A percentile compares a stretch with the other conserved stretches of the same genome.
Evolutionary conservation across 768 basidiomycete species (phyloP).

Genomic region (Tulasnella calospora): DNA sequence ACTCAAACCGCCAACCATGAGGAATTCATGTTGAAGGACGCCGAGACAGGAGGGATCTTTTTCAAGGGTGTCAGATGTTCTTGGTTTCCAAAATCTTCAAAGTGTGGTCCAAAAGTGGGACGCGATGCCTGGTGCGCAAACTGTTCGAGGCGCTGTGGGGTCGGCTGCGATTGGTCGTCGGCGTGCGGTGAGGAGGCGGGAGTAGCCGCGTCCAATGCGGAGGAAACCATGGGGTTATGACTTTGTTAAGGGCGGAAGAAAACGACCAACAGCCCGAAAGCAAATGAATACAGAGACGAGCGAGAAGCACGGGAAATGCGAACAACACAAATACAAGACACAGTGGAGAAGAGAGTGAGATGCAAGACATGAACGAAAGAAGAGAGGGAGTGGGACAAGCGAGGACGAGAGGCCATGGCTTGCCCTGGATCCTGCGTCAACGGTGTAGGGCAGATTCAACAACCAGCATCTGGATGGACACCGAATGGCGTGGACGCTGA

Average conservation of each 20-base stretch:
- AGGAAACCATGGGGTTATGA: constrained; percentile 58
- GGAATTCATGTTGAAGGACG: constrained; percentile 56
- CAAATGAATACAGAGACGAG: no score
- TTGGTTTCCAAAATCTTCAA: constrained; percentile 95
- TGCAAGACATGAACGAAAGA: no score
- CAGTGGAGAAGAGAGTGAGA: no score
- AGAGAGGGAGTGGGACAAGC: no score
- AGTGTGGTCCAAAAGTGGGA: constrained; percentile 88
- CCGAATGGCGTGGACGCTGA: constrained; percentile 48
- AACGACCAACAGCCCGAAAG: no score
- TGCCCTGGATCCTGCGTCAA: constrained; percentile 97
- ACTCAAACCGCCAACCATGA: constrained; percentile 71
- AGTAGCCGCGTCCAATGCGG: constrained; percentile 28
- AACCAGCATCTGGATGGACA: background rate
- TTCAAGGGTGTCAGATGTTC: constrained; percentile 95
- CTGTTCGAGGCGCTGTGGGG: constrained; percentile 60
- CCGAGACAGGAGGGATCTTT: constrained; percentile 52
- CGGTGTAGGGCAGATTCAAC: constrained; percentile 78
- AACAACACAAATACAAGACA: no score
- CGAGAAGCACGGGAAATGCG: no score
- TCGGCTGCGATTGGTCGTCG: constrained; percentile 33
- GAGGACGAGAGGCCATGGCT: constrained; percentile 99
- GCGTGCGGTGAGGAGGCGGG: constrained; percentile 30
- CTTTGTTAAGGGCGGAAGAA: no score
- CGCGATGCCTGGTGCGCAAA: constrained; percentile 70